Evolutionary conservation across 768 basidiomycete genomes (phyloP).

Genomic region (Tubosaeta brunneosetosa): DNA sequence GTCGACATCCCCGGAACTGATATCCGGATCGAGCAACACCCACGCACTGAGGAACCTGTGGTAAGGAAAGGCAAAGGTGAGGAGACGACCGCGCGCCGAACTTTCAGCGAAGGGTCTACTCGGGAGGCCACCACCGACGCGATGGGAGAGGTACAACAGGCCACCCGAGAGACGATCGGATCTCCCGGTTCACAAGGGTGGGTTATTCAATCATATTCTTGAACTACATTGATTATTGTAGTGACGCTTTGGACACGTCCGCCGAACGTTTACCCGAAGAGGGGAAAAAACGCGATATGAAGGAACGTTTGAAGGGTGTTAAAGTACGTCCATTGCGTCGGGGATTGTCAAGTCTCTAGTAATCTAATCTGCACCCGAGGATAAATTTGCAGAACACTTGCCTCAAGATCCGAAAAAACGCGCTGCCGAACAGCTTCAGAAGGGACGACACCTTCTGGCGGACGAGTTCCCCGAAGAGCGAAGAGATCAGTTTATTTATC

Average conservation of each 20-base stretch:
- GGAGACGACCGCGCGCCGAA: constrained; percentile 28
- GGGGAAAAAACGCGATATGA: constrained; percentile 34
- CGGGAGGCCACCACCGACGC: constrained; percentile 5
- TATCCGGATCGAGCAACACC: constrained; percentile 45
- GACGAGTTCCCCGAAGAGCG: constrained; percentile 91
- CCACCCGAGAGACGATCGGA: constrained; percentile 1
- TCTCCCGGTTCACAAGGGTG: constrained; percentile 10
- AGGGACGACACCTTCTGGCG: constrained; percentile 60
- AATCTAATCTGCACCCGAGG: constrained; percentile 24
- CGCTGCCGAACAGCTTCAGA: constrained; percentile 49
- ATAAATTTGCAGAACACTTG: constrained; percentile 48
- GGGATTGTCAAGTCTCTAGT: neutral
- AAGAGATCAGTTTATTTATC: constrained; percentile 88
- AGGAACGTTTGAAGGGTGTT: constrained; percentile 27
- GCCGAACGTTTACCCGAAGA: constrained; percentile 23
- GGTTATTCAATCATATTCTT: neutral
- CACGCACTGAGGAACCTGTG: constrained; percentile 41
- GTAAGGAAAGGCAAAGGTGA: constrained; percentile 32
- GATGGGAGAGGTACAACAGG: constrained; percentile 10
- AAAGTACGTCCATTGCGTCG: constrained; percentile 19
- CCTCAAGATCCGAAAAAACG: constrained; percentile 65
- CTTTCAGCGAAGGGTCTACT: constrained; percentile 13
- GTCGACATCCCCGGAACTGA: constrained; percentile 43
- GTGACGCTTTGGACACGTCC: constrained; percentile 22
- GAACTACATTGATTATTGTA: neutral